Percentiles rank a stretch among this genome's conserved stretches.
Evolutionary conservation across 1,284 basidiomycete genomes (phyloP).

Genomic region (Anthracocystis setariae): DNA sequence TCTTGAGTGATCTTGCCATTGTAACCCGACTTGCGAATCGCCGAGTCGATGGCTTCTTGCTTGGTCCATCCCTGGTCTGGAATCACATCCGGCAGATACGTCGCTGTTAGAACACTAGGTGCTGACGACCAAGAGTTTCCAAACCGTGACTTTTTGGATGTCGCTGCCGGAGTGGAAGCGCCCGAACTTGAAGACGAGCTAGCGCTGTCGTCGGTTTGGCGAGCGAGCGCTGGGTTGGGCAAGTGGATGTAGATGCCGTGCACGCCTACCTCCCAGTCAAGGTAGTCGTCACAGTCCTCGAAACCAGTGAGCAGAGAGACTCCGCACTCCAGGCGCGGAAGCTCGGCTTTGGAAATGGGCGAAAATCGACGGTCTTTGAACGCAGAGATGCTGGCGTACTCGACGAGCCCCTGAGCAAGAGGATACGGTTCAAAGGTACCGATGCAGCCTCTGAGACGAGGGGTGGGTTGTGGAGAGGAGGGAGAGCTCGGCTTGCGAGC

Average conservation of each 20-base stretch:
- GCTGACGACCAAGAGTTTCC: constrained; percentile 1
- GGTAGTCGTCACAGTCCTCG: constrained; percentile 82
- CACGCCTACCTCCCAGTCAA: constrained; percentile 89
- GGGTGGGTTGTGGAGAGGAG: constrained; percentile 72
- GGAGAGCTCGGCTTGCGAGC: constrained; percentile 15
- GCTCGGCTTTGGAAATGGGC: constrained; percentile 80
- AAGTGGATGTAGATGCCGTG: constrained; percentile 94
- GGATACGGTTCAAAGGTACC: constrained; percentile 87
- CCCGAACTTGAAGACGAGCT: constrained; percentile 74
- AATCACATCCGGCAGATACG: constrained; percentile 93
- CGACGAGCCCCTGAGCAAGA: constrained; percentile 80
- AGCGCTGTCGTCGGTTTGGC: constrained; percentile 72
- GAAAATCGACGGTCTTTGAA: constrained; percentile 71
- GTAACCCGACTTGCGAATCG: constrained; percentile 89
- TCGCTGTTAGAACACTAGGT: constrained; percentile 77
- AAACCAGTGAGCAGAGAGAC: constrained; percentile 93
- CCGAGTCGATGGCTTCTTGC: constrained; percentile 85
- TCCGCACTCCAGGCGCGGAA: constrained; percentile 84
- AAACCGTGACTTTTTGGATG: constrained; percentile 13
- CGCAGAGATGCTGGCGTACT: constrained; percentile 81
- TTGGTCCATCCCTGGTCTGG: constrained; percentile 93
- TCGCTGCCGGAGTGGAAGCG: constrained; percentile 30
- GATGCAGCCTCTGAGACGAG: constrained; percentile 88
- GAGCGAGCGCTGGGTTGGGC: constrained; percentile 76
- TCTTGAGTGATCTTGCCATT: constrained; percentile 83